These are phyloP conservation scores for Aschersonia sp. DNA, from an alignment of 2,329 filamentous ascomycete genomes.

Conservation along the genomic window DNA sequence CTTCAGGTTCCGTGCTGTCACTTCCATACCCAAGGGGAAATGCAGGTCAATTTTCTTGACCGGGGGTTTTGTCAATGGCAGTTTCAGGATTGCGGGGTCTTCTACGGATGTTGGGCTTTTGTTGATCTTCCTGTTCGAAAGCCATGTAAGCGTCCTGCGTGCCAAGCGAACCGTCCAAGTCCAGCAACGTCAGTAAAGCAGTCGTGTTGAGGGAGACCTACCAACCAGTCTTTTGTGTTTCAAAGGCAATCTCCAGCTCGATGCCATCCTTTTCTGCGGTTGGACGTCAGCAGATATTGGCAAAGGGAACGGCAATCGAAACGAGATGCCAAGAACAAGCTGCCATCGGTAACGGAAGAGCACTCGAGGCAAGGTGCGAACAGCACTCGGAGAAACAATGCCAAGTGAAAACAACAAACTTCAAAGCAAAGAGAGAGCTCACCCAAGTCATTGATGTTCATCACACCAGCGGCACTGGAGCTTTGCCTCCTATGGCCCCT, in stretches of 20 bases:
- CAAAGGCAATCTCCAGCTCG: slow-evolving; percentile 58
- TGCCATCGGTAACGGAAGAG: no score
- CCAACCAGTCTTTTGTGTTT: slow-evolving; percentile 84
- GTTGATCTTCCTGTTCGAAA: slow-evolving; percentile 70
- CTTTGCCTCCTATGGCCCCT: slow-evolving; percentile 55
- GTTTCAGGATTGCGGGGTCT: slow-evolving; percentile 72
- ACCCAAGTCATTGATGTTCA: slow-evolving; percentile 78
- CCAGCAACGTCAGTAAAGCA: no score
- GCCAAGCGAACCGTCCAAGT: no score
- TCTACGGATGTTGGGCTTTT: slow-evolving; percentile 64
- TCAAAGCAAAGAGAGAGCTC: slow-evolving; percentile 26
- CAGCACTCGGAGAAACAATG: no score
- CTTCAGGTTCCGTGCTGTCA: slow-evolving; percentile 80
- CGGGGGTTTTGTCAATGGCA: slow-evolving; percentile 62
- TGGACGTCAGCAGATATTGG: no score
- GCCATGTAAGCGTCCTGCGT: no score
- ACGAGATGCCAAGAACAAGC: no score
- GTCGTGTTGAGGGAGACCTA: slow-evolving; percentile 38
- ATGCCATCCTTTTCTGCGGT: slow-evolving; percentile 64
- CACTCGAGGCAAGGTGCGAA: no score
- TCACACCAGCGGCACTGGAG: slow-evolving; percentile 52
- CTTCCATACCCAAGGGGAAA: slow-evolving; percentile 76
- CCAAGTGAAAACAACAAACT: background rate
- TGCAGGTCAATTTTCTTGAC: slow-evolving; percentile 91
- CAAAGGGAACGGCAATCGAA: no score